These are phyloP conservation scores for Penicillium bovifimosum DNA, from an alignment of 495 filamentous ascomycete genomes.

Conservation along the genomic window DNA sequence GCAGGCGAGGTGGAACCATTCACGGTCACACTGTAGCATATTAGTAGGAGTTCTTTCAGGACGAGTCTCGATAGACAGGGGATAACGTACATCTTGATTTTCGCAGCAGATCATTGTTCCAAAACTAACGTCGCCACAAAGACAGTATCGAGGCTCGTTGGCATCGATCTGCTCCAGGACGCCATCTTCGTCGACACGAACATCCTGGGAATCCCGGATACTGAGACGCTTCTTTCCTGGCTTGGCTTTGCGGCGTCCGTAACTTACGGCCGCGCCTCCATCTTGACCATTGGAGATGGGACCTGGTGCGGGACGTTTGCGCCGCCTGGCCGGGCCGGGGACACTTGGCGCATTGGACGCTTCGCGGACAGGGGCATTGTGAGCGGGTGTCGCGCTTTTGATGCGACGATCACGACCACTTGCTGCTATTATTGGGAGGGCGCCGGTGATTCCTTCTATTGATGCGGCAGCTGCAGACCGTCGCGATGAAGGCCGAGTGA, in stretches of 20 bases:
- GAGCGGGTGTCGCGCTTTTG: constrained; percentile 43
- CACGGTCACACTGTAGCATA: constrained; percentile 53
- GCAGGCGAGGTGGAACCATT: constrained; percentile 95
- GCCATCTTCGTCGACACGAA: constrained; percentile 44
- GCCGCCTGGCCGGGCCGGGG: constrained; percentile 45
- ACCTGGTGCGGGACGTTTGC: constrained; percentile 72
- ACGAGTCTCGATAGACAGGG: constrained; percentile 1
- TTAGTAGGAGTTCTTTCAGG: constrained; percentile 14
- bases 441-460: constrained; percentile 23
- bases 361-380: constrained; percentile 50
- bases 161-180: constrained; percentile 73
- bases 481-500: constrained; percentile 39
- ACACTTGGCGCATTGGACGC: constrained; percentile 42
- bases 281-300: constrained; percentile 62
- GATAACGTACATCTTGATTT: constrained; percentile 70
- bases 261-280: constrained; percentile 67
- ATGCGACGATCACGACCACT: constrained; percentile 39
- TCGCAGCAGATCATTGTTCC: constrained; percentile 96
- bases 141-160: constrained; percentile 81
- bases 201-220: constrained; percentile 33
- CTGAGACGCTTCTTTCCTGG: constrained; percentile 53
- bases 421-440: constrained; percentile 5
- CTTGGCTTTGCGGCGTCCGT: constrained; percentile 75
- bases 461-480: constrained; percentile 39
- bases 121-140: constrained; percentile 87